phyloP scores from a whole-genome alignment of 1,139 yeast genomes.

The Suhomyces kunorum region DNA sequence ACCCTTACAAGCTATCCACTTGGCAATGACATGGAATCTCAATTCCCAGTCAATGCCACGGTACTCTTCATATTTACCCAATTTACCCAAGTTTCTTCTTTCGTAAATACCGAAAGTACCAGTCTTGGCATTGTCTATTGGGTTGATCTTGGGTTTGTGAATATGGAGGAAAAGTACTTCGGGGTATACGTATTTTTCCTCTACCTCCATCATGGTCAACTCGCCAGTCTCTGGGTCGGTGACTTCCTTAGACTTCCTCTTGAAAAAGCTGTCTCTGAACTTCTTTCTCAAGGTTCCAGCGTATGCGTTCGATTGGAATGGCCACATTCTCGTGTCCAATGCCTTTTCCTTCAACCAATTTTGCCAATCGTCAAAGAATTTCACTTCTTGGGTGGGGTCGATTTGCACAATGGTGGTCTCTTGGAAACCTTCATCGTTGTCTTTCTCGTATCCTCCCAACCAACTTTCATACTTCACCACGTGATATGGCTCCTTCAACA shows the following conservation, averaged over 20 bases:
- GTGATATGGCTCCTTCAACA: conserved; percentile 38
- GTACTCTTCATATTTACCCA: conserved; percentile 20
- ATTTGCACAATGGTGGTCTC: conserved; percentile 39
- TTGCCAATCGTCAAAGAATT: conserved; percentile 31
- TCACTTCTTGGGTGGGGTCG: conserved; percentile 30
- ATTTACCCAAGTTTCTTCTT: conserved; percentile 27
- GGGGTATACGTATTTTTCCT: conserved; percentile 22
- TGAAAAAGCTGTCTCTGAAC: conserved; percentile 20
- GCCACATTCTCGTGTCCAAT: conserved; percentile 34
- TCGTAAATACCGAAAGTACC: conserved; percentile 21
- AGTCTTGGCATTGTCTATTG: conserved; percentile 27
- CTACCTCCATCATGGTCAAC: conserved; percentile 2
- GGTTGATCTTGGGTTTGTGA: conserved; percentile 45
- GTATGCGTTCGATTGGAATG: conserved; percentile 32
- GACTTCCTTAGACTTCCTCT: conserved; percentile 7
- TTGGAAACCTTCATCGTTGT: conserved; percentile 22
- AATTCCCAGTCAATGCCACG: conserved; percentile 37
- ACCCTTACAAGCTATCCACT: conserved; percentile 39
- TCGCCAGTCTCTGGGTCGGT: conserved; percentile 7
- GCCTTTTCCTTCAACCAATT: conserved; percentile 25
- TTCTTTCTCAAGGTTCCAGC: conserved; percentile 26
- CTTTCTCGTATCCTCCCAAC: conserved; percentile 26
- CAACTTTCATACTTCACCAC: conserved; percentile 26
- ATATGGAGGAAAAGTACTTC: conserved; percentile 41
- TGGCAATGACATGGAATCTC: conserved; percentile 35